phyloP scores from a whole-genome alignment of 2,329 filamentous ascomycete species.

The Bipolaris sorokiniana region DNA sequence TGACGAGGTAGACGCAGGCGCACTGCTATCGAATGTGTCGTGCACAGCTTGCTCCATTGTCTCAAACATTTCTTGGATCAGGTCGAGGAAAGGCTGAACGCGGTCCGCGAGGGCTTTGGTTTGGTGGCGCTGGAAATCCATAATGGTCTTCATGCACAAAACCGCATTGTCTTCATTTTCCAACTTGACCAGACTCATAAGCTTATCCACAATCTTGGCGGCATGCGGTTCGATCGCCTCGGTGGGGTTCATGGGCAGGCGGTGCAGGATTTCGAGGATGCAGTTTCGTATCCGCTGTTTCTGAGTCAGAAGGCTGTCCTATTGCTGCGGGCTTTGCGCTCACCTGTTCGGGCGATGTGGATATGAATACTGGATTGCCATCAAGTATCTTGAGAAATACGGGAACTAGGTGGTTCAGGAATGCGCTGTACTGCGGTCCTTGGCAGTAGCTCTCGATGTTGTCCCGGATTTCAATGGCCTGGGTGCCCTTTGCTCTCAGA shows the following conservation, averaged over 20 bases:
- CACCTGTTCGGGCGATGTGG: slow-evolving; percentile 87
- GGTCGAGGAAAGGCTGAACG: slow-evolving; percentile 85
- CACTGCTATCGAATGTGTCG: slow-evolving; percentile 87
- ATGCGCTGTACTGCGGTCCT: slow-evolving; percentile 76
- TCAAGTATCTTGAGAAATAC: slow-evolving; percentile 85
- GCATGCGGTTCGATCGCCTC: slow-evolving; percentile 90
- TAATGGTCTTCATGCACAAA: slow-evolving; percentile 97
- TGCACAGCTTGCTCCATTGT: slow-evolving; percentile 93
- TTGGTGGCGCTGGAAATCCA: slow-evolving; percentile 94
- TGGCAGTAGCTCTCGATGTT: slow-evolving; percentile 87
- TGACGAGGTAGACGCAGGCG: slow-evolving; percentile 58
- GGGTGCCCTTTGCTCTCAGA: slow-evolving; percentile 77
- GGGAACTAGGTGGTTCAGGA: slow-evolving; percentile 87
- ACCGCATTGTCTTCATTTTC: slow-evolving; percentile 99
- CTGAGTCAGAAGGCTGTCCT: slow-evolving; percentile 18
- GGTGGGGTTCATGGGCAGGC: slow-evolving; percentile 74
- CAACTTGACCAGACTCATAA: slow-evolving; percentile 84
- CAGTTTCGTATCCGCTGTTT: slow-evolving; percentile 85
- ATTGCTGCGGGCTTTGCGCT: slow-evolving; percentile 34
- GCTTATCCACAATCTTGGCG: slow-evolving; percentile 83
- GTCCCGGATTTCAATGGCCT: slow-evolving; percentile 86
- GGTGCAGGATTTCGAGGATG: slow-evolving; percentile 91
- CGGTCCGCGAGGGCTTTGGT: slow-evolving; percentile 79
- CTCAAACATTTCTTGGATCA: slow-evolving; percentile 96
- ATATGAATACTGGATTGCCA: slow-evolving; percentile 88